Evolutionary conservation across 345 rosid genomes (phyloP).

Genomic region (Pistacia vera): DNA sequence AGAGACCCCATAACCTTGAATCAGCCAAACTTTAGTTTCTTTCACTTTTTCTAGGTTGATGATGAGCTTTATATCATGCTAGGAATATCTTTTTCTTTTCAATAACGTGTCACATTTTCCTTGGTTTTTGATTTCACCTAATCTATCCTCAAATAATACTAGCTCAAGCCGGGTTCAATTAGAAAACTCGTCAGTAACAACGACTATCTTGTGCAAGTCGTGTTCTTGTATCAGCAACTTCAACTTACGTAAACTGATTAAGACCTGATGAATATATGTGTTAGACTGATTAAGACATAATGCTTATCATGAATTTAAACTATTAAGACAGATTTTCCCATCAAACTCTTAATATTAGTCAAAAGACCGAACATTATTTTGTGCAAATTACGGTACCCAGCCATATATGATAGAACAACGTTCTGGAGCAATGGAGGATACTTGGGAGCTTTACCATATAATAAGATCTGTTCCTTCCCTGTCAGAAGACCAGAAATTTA

Average conservation of each 20-base stretch:
- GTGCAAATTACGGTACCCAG: background rate
- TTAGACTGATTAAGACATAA: background rate
- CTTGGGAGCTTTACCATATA: background rate
- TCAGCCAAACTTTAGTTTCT: conserved; percentile 12
- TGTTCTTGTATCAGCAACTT: background rate
- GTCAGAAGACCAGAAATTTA: too few relatives aligned
- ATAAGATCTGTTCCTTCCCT: too few relatives aligned
- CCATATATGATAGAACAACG: background rate
- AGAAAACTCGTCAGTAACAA: conserved; percentile 4
- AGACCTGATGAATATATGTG: background rate
- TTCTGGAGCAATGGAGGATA: background rate
- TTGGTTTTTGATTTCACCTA: background rate
- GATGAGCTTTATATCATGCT: conserved; percentile 19
- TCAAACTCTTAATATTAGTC: background rate
- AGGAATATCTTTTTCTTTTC: conserved; percentile 4
- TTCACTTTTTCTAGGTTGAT: conserved; percentile 14
- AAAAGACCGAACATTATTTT: background rate
- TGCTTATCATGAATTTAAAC: too few relatives aligned
- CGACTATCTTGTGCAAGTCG: background rate
- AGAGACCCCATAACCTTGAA: conserved; percentile 3
- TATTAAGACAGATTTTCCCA: background rate
- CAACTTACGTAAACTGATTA: conserved; percentile 4
- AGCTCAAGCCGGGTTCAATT: background rate
- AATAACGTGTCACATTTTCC: conserved; percentile 13
- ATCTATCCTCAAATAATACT: background rate